Conservation (phyloP, 2,329 filamentous ascomycete genomes). For the Claviceps spartinae region DNA sequence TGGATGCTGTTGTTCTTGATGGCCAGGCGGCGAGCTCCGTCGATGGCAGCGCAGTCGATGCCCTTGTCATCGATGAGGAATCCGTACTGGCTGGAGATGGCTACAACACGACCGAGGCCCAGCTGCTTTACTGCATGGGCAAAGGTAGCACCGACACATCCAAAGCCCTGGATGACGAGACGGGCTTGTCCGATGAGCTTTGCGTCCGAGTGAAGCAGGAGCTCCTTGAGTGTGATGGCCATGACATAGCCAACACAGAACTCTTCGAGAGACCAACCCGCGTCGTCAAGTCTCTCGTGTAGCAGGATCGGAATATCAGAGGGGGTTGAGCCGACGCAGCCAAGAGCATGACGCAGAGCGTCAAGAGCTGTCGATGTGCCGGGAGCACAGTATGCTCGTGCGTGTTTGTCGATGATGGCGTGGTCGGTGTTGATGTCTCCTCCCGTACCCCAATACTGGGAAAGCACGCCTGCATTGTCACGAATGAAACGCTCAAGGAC, state of each 20-base stretch:
- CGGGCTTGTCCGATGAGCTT: neutral
- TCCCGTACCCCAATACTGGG: neutral
- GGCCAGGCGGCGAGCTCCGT: neutral
- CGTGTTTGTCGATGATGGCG: neutral
- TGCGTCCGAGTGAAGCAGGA: neutral
- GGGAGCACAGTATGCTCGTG: neutral
- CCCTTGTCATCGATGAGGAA: neutral
- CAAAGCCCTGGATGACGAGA: neutral
- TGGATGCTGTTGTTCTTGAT: neutral
- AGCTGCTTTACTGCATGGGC: neutral
- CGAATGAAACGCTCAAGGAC: neutral
- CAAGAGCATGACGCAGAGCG: neutral
- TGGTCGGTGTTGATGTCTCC: neutral
- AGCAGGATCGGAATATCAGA: neutral
- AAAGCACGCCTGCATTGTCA: neutral
- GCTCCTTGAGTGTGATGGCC: neutral
- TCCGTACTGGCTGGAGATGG: slow-evolving; percentile 1
- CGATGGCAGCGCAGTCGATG: neutral
- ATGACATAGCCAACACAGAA: neutral
- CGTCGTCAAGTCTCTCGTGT: neutral
- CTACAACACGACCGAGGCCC: neutral
- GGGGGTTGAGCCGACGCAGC: neutral
- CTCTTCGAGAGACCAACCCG: neutral
- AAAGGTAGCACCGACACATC: neutral
- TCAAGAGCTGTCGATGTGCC: neutral